Evolutionary conservation across 23 red algal genomes (phyloP), one percentile per base, ranked within the genome.

Genomic region (Gracilaria vermiculophylla): DNA sequence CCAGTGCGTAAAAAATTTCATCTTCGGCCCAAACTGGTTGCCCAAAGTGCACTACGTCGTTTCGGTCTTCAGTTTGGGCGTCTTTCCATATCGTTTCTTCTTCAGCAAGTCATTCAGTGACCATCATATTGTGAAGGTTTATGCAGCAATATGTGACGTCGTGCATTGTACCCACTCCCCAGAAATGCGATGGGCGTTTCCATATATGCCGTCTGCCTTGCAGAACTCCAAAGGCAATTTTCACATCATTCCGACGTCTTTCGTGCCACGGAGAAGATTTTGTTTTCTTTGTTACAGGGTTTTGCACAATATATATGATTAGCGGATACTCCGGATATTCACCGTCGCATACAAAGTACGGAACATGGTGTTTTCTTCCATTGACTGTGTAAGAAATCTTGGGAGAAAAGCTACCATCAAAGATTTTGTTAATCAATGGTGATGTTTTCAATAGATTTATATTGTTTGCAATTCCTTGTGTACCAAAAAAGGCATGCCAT

Each of bases 51-150:
- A 65, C 31, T 15, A 33, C 32, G 11, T 55, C 79, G n/a, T 12
- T 29, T 47, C 11, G n/a, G 16, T 11, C 17, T 13, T 12, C 9
- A 35, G 7, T 27, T 37, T 35, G 0, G 8, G 19, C 27, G 9
- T 64, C 54, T 42, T 17, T 39, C 53, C 57, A 43, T 13, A 17
- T 51, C 35, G 11, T 13, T 34, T 51, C 34, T 28, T 69, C 41
- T 0, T 71, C 62, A 48, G 31, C 23, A 34, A 50, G 19, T 35
- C 81, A 0, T 32, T 55, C 54, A 20, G 73, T 64, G 7, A 87
- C 82, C 17, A 87, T 61, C 82, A 87, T 87, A 53, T 87, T 87
- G 35, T 74, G 62, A 15, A 87, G 55, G 28, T 74, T 53, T 19
- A 87, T 87, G 40, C 82, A 87, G n/a, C 44, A 52, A 40, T 23